Base-by-base conservation (phyloP, 2,329 filamentous ascomycete species). In the Alternaria sp. region DNA sequence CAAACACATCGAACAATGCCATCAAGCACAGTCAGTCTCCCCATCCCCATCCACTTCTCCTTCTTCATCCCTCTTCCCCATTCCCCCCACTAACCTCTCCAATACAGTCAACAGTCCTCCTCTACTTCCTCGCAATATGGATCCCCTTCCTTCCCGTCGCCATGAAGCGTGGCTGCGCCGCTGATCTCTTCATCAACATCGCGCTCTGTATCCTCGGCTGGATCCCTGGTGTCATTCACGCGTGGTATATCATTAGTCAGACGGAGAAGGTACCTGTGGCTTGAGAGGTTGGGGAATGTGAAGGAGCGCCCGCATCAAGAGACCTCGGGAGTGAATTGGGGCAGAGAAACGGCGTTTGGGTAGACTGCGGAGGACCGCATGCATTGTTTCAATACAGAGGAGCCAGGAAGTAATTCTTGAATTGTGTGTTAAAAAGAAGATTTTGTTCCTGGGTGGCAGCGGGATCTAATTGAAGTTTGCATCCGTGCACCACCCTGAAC, bases 111-210 rank as follows among this genome's bases (percentile, higher is more conserved):
- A 67, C 70, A 30, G 57, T 77, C 20, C 67, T 70, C 15, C 71
- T 77, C 60, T 78, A 78, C 67, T 75, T 78, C 60, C 63, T 78
- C 56, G 76, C 71, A 3, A 69, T 78, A 43, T 75, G 70, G 58
- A 12, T 82, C 2, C 82, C 82, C 20, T 81, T 81, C 8, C 60
- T 83, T 2, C 75, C 81, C 7, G 81, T 82, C 20, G 78, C 81
- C 58, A 62, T 83, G 18, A 77, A 79, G 58, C 72, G 74, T 4
- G 81, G 80, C 30, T 82, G 80, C 58, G 73, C 73, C 25, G 75
- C 73, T 7, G 80, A 83, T 51, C 69, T 83, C 23, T 59, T 81
- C 20, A 82, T 83, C 66, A 83, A 82, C 63, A 79, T 83, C 44
- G 66, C 66, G 12, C 67, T 83, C 10, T 72, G 65, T 11, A 70